Evolutionary conservation across 495 filamentous ascomycete genomes (phyloP).

Genomic region (Neurospora pannonica): DNA sequence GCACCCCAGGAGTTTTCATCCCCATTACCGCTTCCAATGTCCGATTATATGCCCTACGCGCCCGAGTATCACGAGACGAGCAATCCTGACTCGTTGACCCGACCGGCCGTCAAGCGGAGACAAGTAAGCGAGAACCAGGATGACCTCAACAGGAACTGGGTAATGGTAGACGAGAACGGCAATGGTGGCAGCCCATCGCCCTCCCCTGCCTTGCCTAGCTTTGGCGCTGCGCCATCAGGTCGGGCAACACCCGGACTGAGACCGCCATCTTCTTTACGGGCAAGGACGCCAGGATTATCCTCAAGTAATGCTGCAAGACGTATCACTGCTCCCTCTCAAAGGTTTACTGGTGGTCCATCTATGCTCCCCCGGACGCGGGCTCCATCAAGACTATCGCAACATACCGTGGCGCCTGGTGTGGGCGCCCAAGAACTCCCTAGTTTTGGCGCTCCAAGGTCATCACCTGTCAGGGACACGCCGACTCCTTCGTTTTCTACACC

Average conservation of each 20-base stretch:
- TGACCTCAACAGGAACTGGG: slow-evolving; percentile 60
- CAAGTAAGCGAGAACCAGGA: slow-evolving; percentile 41
- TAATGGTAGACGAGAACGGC: slow-evolving; percentile 49
- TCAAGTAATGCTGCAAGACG: slow-evolving; percentile 12
- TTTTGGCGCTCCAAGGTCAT: slow-evolving; percentile 40
- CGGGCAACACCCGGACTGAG: not conserved
- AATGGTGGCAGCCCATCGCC: slow-evolving; percentile 1
- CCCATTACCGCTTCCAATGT: not conserved
- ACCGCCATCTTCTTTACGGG: not conserved
- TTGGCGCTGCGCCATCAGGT: slow-evolving; percentile 4
- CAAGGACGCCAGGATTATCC: not conserved
- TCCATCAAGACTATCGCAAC: not conserved
- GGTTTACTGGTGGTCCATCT: slow-evolving; percentile 19
- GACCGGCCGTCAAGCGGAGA: slow-evolving; percentile 40
- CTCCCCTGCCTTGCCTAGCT: not conserved
- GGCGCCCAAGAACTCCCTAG: slow-evolving; percentile 37
- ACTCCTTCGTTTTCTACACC: not conserved
- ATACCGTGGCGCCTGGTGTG: not conserved
- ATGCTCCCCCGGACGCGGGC: slow-evolving; percentile 4
- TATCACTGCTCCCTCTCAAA: slow-evolving; percentile 29
- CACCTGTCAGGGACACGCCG: slow-evolving; percentile 6
- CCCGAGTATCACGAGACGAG: slow-evolving; percentile 19
- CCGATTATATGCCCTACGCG: slow-evolving; percentile 11
- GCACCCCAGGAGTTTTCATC: not conserved
- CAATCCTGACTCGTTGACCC: slow-evolving; percentile 35